Conservation (phyloP, 495 filamentous ascomycete genomes). For the Physcia stellaris region DNA sequence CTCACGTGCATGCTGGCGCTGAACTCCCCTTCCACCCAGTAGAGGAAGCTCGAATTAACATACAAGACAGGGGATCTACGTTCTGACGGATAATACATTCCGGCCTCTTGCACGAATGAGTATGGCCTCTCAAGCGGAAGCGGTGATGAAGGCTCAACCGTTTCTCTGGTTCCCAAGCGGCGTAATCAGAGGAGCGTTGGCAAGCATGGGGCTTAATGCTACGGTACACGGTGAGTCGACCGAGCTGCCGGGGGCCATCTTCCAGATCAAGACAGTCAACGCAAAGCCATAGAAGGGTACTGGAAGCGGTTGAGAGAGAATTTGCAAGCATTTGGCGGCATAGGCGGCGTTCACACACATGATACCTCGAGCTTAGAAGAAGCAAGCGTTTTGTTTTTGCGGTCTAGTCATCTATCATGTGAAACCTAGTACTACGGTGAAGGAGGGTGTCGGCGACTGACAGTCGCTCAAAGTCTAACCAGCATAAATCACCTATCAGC, state of each 20-base stretch:
- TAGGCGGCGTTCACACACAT: neutral
- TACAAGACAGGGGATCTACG: conserved; percentile 66
- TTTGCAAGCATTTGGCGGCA: conserved; percentile 4
- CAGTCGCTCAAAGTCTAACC: conserved; percentile 5
- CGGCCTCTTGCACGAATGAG: conserved; percentile 80
- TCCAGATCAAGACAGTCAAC: conserved; percentile 84
- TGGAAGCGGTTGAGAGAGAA: neutral
- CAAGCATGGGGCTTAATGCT: conserved; percentile 79
- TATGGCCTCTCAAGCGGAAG: conserved; percentile 55
- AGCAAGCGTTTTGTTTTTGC: too few species aligned
- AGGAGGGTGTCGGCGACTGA: conserved; percentile 6
- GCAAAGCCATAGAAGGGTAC: conserved; percentile 24
- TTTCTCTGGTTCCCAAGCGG: conserved; percentile 94
- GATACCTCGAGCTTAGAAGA: too few species aligned
- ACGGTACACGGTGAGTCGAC: conserved; percentile 78
- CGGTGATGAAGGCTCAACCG: conserved; percentile 62
- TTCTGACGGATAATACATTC: conserved; percentile 88
- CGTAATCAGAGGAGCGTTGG: conserved; percentile 74
- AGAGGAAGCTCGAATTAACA: neutral
- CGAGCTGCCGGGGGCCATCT: conserved; percentile 77
- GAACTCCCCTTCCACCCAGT: neutral
- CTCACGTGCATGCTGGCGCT: neutral
- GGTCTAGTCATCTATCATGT: neutral
- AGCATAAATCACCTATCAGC: conserved; percentile 2
- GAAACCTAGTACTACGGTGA: neutral